Evolutionary conservation across 345 rosid species (phyloP), one percentile per base, ranked within the genome.

Genomic region (Erysimum cheiranthoides): DNA sequence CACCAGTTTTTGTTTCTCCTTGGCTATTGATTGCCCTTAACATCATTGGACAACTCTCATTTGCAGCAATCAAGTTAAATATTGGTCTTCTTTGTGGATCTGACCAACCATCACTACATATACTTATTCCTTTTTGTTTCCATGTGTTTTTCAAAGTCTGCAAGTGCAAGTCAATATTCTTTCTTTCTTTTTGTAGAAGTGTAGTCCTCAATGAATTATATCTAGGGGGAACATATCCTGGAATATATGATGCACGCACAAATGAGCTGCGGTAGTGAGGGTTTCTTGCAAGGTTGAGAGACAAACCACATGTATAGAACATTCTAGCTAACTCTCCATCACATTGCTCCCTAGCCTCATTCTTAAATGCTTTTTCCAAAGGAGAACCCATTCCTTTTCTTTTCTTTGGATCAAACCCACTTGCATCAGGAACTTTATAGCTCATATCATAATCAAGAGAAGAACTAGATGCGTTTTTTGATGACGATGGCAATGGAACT

Each of bases 401-500:
- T 6, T 52, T 51, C n/a, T 67, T 36, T 14, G 38, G 1, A 13
- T 67, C 16, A 38, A 7, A 52, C 27, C 14, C 61, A 27, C 27
- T 38, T 52, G n/a, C 2, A 52, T 8, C 1, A 0, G 28, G 8
- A 14, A 51, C 25, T 2, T 3, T 51, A 9, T 52, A 36, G 8
- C 49, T 51, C 61, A 67, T 51, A 51, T 67, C 25, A 51, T 68
- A 68, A 68, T 52, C 50, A 25, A 68, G 36, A 25, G 61, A 68
- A 27, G 61, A 52, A 5, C 0, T 2, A 14, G 10, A 52, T 0
- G 38, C 0, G 0, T 38, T 14, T 0, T 4, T 51, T 27, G 61
- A 52, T 21, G 38, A 53, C 0, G 16, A 68, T 27, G 50, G 38
- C 6, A 38, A 14, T 3, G 36, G 3, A 0, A 52, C 50, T 52